A percentile compares a stretch with the other conserved stretches of the same genome.
Conservation (phyloP, 441 rosid species). For the Brassica balearica region DNA sequence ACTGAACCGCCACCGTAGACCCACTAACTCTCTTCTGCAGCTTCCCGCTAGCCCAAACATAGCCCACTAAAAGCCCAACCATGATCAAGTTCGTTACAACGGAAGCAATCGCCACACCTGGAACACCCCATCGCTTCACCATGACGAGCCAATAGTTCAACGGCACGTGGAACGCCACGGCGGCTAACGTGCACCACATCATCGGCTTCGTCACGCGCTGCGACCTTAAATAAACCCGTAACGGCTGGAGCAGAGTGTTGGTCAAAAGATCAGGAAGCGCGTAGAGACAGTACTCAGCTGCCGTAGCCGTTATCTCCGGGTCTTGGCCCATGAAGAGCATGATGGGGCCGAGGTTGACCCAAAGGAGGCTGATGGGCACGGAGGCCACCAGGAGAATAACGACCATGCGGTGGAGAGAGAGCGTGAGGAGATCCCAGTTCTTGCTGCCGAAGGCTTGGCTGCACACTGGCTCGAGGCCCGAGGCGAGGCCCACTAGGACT, state of each 20-base stretch:
- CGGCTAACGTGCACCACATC: conserved; percentile 90
- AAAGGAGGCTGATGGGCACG: conserved; percentile 77
- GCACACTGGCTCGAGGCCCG: conserved; percentile 96
- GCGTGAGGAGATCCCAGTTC: conserved; percentile 85
- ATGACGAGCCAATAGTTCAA: conserved; percentile 72
- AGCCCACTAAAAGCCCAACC: conserved; percentile 78
- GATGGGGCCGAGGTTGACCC: conserved; percentile 88
- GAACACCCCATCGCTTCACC: conserved; percentile 70
- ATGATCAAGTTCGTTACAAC: conserved; percentile 86
- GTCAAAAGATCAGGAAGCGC: conserved; percentile 90
- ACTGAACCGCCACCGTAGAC: conserved; percentile 28
- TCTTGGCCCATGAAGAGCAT: conserved; percentile 92
- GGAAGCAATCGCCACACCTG: conserved; percentile 93
- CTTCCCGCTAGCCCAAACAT: conserved; percentile 67
- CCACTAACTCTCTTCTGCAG: conserved; percentile 50
- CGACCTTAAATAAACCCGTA: conserved; percentile 84
- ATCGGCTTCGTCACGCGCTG: conserved; percentile 84
- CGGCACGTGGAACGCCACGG: conserved; percentile 86
- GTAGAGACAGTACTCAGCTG: conserved; percentile 81
- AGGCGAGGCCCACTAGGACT: conserved; percentile 86
- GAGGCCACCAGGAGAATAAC: conserved; percentile 71
- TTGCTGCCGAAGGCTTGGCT: conserved; percentile 95
- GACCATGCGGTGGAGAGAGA: conserved; percentile 93
- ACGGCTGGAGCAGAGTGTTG: conserved; percentile 82
- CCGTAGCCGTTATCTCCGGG: conserved; percentile 75